A percentile compares a stretch with the other conserved stretches of the same genome.
Conservation (phyloP, 2,329 filamentous ascomycete species). For the Fusarium sp. region DNA sequence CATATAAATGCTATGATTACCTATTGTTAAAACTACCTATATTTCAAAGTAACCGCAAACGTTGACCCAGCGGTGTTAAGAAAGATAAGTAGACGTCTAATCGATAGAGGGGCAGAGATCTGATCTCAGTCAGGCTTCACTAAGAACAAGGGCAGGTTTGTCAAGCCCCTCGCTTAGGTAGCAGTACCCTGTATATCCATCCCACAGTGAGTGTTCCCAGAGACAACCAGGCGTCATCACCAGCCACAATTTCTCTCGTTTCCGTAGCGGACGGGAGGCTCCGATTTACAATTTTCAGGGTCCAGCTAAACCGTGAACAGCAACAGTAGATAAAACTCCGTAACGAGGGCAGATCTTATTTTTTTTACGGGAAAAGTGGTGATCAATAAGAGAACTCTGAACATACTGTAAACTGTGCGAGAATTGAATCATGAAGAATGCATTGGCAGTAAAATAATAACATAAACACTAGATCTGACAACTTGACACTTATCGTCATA, state of each 20-base stretch:
- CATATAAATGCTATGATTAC: fast-evolving
- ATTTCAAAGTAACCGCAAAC: neutral
- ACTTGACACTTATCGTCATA: neutral
- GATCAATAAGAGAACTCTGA: neutral
- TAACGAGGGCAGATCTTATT: neutral
- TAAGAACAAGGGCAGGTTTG: slow-evolving; percentile 11
- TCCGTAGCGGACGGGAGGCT: slow-evolving; percentile 12
- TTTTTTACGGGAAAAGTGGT: neutral
- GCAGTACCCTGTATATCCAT: neutral
- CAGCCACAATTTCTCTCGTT: slow-evolving; percentile 19
- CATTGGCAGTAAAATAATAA: no score
- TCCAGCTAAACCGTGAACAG: slow-evolving; percentile 22
- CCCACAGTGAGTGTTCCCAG: neutral
- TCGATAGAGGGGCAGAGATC: slow-evolving; percentile 32
- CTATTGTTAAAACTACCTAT: neutral
- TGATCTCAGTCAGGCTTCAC: neutral
- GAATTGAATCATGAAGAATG: neutral
- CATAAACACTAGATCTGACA: neutral
- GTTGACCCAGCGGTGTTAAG: neutral
- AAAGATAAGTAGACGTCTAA: slow-evolving; percentile 9
- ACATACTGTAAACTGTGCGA: neutral
- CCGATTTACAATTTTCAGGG: slow-evolving; percentile 22
- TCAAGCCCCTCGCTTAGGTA: slow-evolving; percentile 28
- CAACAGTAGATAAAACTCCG: neutral
- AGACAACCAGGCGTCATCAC: slow-evolving; percentile 14